Evolutionary conservation across 2,329 filamentous ascomycete species (phyloP), one percentile per base, ranked within the genome.

Genomic region (Daldinia sp.): DNA sequence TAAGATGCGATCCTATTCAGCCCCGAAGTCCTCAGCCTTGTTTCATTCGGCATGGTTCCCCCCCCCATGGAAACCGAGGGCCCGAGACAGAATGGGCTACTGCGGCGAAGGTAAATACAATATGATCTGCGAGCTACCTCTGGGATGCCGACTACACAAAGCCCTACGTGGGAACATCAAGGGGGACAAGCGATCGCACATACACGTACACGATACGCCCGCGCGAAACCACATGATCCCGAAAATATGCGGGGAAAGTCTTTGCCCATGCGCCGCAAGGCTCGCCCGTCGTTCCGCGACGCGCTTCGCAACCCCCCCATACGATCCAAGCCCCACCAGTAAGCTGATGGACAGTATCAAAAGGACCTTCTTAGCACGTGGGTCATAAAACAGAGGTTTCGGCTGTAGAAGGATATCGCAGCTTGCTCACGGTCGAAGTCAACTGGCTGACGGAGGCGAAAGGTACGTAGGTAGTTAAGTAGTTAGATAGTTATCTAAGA

Each of bases 141-240:
- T 35, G 33, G 6, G 33, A 35, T 20, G 15, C 41, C 41, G 41
- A 9, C 18, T 18, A 42, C 46, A 12, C 26, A 51, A 51, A 18
- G 46, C 15, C 15, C n/a, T 50, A 7, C 20, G 18, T 46, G n/a
- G 26, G 46, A 33, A 33, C 26, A 12, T 23, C 18, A n/a, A 42
- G 5, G 15, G 15, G 39, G n/a, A 42, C 39, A 7, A 42, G 4
- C 9, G 50, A 51, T 39, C 54, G n/a, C 37, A 56, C 33, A 41
- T n/a, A 13, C 4, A 39, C 23, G 41, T 20, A 56, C 54, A 30
- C 39, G 53, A 57, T 39, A 42, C 50, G 5, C 59, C n/a, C 59
- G 55, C 48, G 44, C 62, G 50, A 63, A 35, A 58, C 59, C 68
- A 70, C 68, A 71, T 71, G 68, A 71, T 68, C 41, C 23, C 59